Evolutionary conservation across 768 basidiomycete genomes (phyloP), one percentile per base, ranked within the genome.

Genomic region (Cyclocybe cylindracea): DNA sequence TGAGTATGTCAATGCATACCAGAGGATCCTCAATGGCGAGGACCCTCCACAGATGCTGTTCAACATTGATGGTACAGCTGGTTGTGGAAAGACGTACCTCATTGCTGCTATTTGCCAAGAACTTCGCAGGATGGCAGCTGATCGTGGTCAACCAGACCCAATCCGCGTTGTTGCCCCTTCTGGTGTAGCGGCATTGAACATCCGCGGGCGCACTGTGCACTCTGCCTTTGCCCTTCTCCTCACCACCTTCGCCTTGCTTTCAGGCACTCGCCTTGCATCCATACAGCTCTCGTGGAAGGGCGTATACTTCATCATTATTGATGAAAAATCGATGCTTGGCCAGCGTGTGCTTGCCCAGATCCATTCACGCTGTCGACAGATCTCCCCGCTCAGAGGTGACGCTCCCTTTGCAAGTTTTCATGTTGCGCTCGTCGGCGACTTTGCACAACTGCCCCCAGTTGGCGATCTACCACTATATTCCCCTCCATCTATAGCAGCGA

Each of bases 251-350:
- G n/a, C n/a, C n/a, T n/a, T n/a, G n/a, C n/a, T 66, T 5, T 11
- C 41, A 10, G 13, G 43, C 3, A 10, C 50, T 10, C 54, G 45
- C 1, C 50, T 63, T 1, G 37, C 39, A 2, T 33, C 43, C 10
- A 5, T 61, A 1, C 63, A 65, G 24, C 56, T 57, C 3, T 38
- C 41, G 2, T 65, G 61, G 63, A 42, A 56, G 39, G 31, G 39
- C 29, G 53, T 53, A 2, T 43, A 59, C 14, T 50, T 66, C 2
- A 42, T 65, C 10, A 64, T 65, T 10, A 32, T 60, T 0, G 64
- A 67, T 58, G 61, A 65, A 36, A 67, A 67, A 39, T 64, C 63
- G 0, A 66, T 67, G 64, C 51, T 67, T 35, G 64, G 64, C 7
- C 34, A 48, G 8, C 45, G 33, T n/a, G n/a, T n/a, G n/a, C 10